Base-by-base conservation (phyloP, 371 early-diverging fungal species). In the Zopfochytrium polystomum region DNA sequence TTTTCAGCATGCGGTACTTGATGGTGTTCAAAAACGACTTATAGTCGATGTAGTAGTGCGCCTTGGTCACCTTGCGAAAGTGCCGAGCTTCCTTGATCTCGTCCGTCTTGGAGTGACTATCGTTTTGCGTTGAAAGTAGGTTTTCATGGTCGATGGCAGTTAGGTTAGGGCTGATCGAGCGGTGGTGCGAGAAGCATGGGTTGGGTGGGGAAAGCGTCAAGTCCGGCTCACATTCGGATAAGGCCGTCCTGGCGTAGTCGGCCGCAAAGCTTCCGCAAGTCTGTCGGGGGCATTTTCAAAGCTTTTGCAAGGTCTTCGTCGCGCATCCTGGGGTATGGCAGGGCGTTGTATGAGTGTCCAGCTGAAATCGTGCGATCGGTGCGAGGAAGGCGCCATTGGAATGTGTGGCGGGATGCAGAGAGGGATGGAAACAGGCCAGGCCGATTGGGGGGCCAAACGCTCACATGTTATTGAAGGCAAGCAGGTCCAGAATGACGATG, bases 1-100 rank as follows among this genome's bases (percentile, higher is more conserved):
- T 90, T 68, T 85, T 84, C 77, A 85, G 88, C 76, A 95, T 91
- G 66, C 87, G 86, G 85, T 85, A 93, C 67, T 93, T 94, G 35
- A 92, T 88, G 18, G 91, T 92, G 62, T 94, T 91, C 0, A 95
- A 89, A 75, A 95, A 92, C 46, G 87, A 85, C 72, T 88, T 88
- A 74, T 93, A 94, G 71, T 95, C 95, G 11, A 95, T 80, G 62
- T 89, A 90, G 67, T 90, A 93, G 65, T 88, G 91, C 32, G 86
- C 83, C 67, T 84, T 84, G 13, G 86, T 83, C 18, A 87, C 60
- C 80, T 87, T 68, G 83, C 58, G 46, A 5, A 62, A 53, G 56
- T 57, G 38, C 22, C 63, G 49, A 26, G 29, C 55, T 52, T 63
- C 62, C n/a, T 60, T 55, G 25, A 59, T 33, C 32, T 55, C 68